Percentiles rank a stretch among this genome's conserved stretches.
Evolutionary conservation across 768 basidiomycete species (phyloP).

Genomic region (Exidia glandulosa): DNA sequence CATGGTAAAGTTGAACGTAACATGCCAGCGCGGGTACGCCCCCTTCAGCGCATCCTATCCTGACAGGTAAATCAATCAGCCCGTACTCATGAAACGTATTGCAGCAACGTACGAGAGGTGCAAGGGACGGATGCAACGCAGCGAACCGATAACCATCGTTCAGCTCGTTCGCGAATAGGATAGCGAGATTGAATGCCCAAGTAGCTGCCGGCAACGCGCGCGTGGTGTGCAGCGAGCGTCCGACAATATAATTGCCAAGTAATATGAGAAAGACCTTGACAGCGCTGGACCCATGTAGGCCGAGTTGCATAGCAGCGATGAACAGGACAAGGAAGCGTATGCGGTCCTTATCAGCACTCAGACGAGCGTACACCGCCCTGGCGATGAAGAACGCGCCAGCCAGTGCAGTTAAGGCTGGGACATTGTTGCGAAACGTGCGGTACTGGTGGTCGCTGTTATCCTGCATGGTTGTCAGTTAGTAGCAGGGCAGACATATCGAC

Average conservation of each 20-base stretch:
- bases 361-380: conserved; percentile 34
- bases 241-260: conserved; percentile 54
- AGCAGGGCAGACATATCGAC: background rate
- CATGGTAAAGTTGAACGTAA: conserved; percentile 94
- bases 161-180: conserved; percentile 70
- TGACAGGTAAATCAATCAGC: conserved; percentile 16
- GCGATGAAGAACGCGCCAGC: conserved; percentile 41
- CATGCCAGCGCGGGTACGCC: conserved; percentile 83
- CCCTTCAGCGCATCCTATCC: conserved; percentile 51
- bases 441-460: conserved; percentile 92
- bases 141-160: conserved; percentile 65
- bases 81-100: too few relatives aligned
- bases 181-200: conserved; percentile 65
- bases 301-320: conserved; percentile 51
- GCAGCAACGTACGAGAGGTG: conserved; percentile 49
- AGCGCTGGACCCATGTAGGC: conserved; percentile 70
- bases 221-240: conserved; percentile 40
- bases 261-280: conserved; percentile 73
- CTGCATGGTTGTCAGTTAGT: conserved; percentile 30
- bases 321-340: conserved; percentile 52
- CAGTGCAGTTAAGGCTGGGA: conserved; percentile 50
- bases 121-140: conserved; percentile 41
- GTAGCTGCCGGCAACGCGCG: conserved; percentile 63
- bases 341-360: conserved; percentile 23
- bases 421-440: conserved; percentile 71